These are phyloP conservation scores for Yarrowia divulgata DNA, from an alignment of 805 yeast genomes.

Conservation along the genomic window DNA sequence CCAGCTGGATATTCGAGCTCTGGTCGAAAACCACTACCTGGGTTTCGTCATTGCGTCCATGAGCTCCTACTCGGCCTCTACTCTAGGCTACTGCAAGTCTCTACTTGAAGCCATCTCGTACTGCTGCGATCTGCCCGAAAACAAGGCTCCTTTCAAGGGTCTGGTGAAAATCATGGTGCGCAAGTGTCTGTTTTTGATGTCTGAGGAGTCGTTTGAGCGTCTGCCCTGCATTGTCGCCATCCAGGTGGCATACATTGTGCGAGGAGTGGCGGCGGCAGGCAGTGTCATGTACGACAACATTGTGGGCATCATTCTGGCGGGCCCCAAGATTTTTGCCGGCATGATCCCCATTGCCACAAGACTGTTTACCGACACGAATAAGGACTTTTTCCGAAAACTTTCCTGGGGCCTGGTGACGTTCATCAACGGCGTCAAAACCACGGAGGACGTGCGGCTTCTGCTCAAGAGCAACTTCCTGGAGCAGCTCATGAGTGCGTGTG, in stretches of 20 bases:
- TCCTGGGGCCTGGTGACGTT: slow-evolving; percentile 69
- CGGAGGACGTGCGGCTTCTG: slow-evolving; percentile 62
- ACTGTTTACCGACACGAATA: slow-evolving; percentile 51
- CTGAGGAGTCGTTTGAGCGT: slow-evolving; percentile 14
- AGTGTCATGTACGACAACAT: slow-evolving; percentile 77
- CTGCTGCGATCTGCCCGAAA: slow-evolving; percentile 48
- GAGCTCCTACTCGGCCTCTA: background rate
- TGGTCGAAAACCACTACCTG: slow-evolving; percentile 18
- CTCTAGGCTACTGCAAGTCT: slow-evolving; percentile 48
- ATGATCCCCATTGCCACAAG: slow-evolving; percentile 53
- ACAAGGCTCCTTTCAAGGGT: slow-evolving; percentile 43
- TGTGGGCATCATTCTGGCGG: slow-evolving; percentile 67
- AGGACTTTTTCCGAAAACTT: slow-evolving; percentile 62
- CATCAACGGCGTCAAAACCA: slow-evolving; percentile 56
- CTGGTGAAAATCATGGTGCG: slow-evolving; percentile 40
- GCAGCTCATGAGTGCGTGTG: slow-evolving; percentile 37
- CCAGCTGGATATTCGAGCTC: slow-evolving; percentile 10
- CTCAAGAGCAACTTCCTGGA: slow-evolving; percentile 67
- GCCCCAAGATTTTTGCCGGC: slow-evolving; percentile 55
- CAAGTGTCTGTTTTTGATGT: slow-evolving; percentile 18
- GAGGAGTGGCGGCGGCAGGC: slow-evolving; percentile 70
- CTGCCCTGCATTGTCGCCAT: slow-evolving; percentile 62
- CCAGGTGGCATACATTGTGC: slow-evolving; percentile 62
- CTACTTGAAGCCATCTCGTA: slow-evolving; percentile 54
- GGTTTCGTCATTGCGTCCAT: slow-evolving; percentile 2